phyloP scores from a whole-genome alignment of 441 rosid species.

The Syzygium syzygioides region DNA sequence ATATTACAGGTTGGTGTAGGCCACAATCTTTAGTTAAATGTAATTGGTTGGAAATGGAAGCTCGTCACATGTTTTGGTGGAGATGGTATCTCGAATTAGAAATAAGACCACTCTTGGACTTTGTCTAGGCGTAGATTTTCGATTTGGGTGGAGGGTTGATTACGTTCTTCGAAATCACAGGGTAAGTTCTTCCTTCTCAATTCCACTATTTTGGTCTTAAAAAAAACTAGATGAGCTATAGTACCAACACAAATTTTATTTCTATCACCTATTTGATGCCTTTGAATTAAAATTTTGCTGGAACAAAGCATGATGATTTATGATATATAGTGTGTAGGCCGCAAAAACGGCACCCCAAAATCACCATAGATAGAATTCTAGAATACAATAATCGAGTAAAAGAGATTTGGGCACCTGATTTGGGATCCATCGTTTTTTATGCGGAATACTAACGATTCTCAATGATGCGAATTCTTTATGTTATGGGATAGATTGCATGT shows the following conservation, averaged over 20 bases:
- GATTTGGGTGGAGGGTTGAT: slow-evolving; percentile 93
- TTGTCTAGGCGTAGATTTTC: slow-evolving; percentile 76
- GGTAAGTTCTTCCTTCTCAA: slow-evolving; percentile 34
- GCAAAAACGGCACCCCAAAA: too few relatives aligned
- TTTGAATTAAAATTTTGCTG: not conserved
- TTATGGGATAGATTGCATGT: too few relatives aligned
- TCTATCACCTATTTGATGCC: not conserved
- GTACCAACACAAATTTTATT: not conserved
- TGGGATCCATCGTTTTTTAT: too few relatives aligned
- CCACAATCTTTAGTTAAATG: slow-evolving; percentile 70
- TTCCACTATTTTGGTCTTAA: not conserved
- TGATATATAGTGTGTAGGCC: not conserved
- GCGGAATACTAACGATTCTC: too few relatives aligned
- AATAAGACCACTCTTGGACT: slow-evolving; percentile 78
- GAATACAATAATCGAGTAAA: too few relatives aligned
- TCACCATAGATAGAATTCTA: too few relatives aligned
- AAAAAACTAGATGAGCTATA: not conserved
- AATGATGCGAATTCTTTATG: too few relatives aligned
- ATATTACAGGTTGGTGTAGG: slow-evolving; percentile 69
- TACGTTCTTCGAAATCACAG: slow-evolving; percentile 81
- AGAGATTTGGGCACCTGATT: too few relatives aligned
- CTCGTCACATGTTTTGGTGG: slow-evolving; percentile 83
- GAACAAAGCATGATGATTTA: not conserved
- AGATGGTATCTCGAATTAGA: slow-evolving; percentile 67
- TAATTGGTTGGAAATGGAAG: slow-evolving; percentile 91